Evolutionary conservation across 176 grass and related monocot species (phyloP), one percentile per base, ranked within the genome.

Genomic region (Areca catechu): DNA sequence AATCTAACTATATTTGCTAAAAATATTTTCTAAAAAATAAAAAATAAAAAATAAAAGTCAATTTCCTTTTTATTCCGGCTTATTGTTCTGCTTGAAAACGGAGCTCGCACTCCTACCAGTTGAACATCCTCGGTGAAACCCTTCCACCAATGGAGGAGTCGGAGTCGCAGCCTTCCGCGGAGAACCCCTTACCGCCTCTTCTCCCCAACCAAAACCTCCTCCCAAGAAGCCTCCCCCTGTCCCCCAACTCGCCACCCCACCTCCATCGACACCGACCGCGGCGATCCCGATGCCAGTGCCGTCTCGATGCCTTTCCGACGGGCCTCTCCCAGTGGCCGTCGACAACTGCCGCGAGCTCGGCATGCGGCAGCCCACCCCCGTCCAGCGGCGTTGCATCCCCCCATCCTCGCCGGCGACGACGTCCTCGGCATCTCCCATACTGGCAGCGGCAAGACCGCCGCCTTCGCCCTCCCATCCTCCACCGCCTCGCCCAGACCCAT

Each of bases 391-490:
- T 22, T 97, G 86, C 86, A 95, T 95, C 65, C 91, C 91, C 49
- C 74, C 27, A 88, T 85, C 51, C 80, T 90, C 17, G 56, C 74
- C 14, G 86, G 86, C 1, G 83, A 79, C 65, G 81, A 91, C 50
- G 81, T 97, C 17, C 71, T 97, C 48, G 86, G 86, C 6, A 81
- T 97, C 53, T 86, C 92, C 2, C 77, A 89, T 68, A 97, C 92
- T 0, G 86, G 92, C 12, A 97, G 86, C 61, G 86, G 92, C 7
- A 97, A 91, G 81, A 97, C 86, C 61, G 92, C 86, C 12, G 80
- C 78, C 24, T 97, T 91, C 68, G 69, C 78, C 27, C 83, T 97
- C 92, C 92, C 23, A 97, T 97, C 51, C 75, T 91, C 19, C 77
- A 97, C 57, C 77, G 72, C 51, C 78, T 97, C 37, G 74, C 80